These are phyloP conservation scores for Vitis hybrid DNA, from an alignment of 177 flowering plant genomes.

Conservation along the genomic window DNA sequence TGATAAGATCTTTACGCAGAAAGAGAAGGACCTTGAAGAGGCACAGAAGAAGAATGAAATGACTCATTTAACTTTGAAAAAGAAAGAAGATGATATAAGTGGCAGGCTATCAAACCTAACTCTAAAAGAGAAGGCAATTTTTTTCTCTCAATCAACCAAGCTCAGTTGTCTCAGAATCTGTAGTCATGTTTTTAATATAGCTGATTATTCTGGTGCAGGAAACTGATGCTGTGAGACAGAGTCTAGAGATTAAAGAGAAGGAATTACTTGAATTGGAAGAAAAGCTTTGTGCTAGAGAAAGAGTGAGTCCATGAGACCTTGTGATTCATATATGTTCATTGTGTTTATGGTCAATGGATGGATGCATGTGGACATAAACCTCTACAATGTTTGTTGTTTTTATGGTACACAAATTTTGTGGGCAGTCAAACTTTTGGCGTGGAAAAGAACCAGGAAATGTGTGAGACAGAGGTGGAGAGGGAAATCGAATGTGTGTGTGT, in stretches of 20 bases:
- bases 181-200: not conserved
- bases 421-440: not conserved
- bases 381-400: not conserved
- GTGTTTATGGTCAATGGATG: not conserved
- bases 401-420: not conserved
- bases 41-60: constrained; percentile 54
- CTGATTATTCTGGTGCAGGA: constrained; percentile 39
- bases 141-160: not conserved
- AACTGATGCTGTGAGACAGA: constrained; percentile 33
- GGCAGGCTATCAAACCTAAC: constrained; percentile 33
- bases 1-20: constrained; percentile 55
- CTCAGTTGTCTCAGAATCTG: not conserved
- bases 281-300: constrained; percentile 52
- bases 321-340: not conserved
- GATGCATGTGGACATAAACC: not conserved
- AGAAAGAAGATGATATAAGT: constrained; percentile 63
- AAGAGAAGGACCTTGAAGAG: constrained; percentile 67
- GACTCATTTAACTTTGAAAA: constrained; percentile 35
- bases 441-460: not conserved
- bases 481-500: no score
- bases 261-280: constrained; percentile 48
- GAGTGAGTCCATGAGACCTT: constrained; percentile 29
- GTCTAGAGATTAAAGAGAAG: constrained; percentile 48
- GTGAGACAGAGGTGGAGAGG: no score
- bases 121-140: constrained; percentile 54